Base-by-base conservation (phyloP, 257 asterid genomes). In the Pogostemon cablin region DNA sequence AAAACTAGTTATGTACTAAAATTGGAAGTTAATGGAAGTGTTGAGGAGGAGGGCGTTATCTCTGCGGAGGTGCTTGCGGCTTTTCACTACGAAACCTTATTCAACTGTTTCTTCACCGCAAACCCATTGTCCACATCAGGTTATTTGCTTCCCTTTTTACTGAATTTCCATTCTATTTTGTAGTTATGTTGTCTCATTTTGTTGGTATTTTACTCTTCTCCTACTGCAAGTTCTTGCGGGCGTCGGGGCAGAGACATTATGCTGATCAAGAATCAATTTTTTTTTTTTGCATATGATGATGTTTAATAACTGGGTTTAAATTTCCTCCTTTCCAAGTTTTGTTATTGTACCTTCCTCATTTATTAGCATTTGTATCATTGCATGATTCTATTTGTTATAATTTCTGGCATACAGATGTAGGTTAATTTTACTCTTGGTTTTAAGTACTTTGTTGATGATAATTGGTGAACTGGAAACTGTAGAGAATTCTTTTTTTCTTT, bases 21-120 rank as follows among this genome's bases (percentile, higher is more conserved):
- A 61, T 52, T 25, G 59, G 7, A 50, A 34, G 43, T 42, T 9
- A 25, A 25, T 25, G 75, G 72, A 55, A 39, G 72, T 69, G 1
- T 69, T 69, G 66, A 69, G 6, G 75, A 69, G 72, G 34, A 75
- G 75, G 34, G 72, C 47, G 7, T 62, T 75, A 20, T 75, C 67
- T 75, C 62, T 62, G 6, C 48, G 75, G 32, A 25, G 32, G 32
- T 25, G 32, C 32, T 25, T 25, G 80, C 75, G 47, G 12, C 71
- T 69, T 62, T 52, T 43, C 72, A 50, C 75, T 12, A n/a, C 20
- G 11, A 75, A 54, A 11, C 34, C 62, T 54, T 58, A 42, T 69
- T 68, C 69, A 20, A 32, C 68, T 46, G 62, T 65, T 57, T 6
- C 61, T 56, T 65, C 79, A 50, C 11, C 57, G 55, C 71, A n/a